phyloP scores from a whole-genome alignment of 805 yeast species.

The Metschnikowia reukaufii region DNA sequence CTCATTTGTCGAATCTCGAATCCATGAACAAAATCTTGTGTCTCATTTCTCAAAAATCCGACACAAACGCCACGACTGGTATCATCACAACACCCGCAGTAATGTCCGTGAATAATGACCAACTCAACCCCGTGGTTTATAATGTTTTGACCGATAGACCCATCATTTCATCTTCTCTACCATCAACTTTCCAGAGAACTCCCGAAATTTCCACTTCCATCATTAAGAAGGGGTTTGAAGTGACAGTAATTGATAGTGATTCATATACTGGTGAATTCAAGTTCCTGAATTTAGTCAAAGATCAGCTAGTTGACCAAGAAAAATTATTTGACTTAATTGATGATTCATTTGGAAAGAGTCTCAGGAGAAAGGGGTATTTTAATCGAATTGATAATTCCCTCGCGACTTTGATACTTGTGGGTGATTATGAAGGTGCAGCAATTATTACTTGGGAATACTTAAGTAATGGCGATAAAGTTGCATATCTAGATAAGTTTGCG shows the following conservation, averaged over 20 bases:
- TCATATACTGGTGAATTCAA: constrained; percentile 37
- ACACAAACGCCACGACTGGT: constrained; percentile 61
- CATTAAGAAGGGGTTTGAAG: constrained; percentile 70
- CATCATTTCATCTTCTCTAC: constrained; percentile 84
- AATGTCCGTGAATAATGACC: constrained; percentile 54
- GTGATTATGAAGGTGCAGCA: constrained; percentile 95
- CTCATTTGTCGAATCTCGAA: constrained; percentile 66
- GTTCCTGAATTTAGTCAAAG: constrained; percentile 37
- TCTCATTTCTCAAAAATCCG: constrained; percentile 44
- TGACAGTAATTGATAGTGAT: constrained; percentile 40
- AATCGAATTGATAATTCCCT: constrained; percentile 61
- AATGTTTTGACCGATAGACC: constrained; percentile 92
- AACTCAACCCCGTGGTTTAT: constrained; percentile 82
- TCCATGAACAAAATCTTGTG: constrained; percentile 60
- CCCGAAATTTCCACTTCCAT: constrained; percentile 76
- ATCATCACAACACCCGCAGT: constrained; percentile 81
- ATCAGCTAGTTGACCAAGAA: constrained; percentile 49
- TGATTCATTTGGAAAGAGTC: constrained; percentile 69
- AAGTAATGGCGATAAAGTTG: constrained; percentile 40
- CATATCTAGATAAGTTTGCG: constrained; percentile 93
- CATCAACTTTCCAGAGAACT: constrained; percentile 54
- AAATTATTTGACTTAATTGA: constrained; percentile 65
- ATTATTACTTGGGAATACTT: constrained; percentile 77
- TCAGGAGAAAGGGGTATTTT: constrained; percentile 69
- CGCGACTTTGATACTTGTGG: constrained; percentile 80